phyloP scores from a whole-genome alignment of 169 alveolate genomes.

The Cryptosporidium bovis region DNA sequence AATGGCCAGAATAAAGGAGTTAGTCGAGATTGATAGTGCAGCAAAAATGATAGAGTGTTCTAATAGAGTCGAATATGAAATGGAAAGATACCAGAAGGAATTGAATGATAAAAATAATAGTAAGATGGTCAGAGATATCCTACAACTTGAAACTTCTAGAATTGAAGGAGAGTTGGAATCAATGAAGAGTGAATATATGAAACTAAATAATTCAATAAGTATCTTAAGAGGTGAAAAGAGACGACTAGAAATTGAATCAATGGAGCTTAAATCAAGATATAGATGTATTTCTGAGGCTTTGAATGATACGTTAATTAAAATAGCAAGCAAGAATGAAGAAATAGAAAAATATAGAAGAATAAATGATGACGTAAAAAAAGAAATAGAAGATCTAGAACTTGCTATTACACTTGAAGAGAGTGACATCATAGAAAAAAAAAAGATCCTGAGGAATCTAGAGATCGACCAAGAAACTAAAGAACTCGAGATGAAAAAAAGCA shows the following conservation, averaged over 20 bases:
- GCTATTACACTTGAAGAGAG: conserved; percentile 45
- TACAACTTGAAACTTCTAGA: conserved; percentile 19
- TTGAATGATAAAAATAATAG: background rate
- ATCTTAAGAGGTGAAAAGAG: conserved; percentile 7
- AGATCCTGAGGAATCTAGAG: conserved; percentile 1
- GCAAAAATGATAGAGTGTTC: conserved; percentile 48
- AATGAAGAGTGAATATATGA: conserved; percentile 13
- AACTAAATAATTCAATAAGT: background rate
- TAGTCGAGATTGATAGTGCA: conserved; percentile 18
- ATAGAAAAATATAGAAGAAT: background rate
- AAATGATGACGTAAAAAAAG: conserved; percentile 18
- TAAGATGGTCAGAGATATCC: conserved; percentile 21
- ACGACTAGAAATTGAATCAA: conserved; percentile 13
- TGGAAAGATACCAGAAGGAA: conserved; percentile 6
- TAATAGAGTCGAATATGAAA: conserved; percentile 20
- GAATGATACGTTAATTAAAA: conserved; percentile 13
- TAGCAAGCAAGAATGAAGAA: conserved; percentile 7
- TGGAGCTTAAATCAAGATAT: conserved; percentile 9
- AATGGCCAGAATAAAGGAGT: conserved; percentile 13
- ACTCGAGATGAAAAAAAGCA: background rate
- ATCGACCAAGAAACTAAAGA: background rate
- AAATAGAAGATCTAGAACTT: conserved; percentile 45
- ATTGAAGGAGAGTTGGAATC: conserved; percentile 33
- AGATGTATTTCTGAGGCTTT: background rate
- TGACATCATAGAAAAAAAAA: conserved; percentile 10